Evolutionary conservation across 2,329 filamentous ascomycete species (phyloP), one percentile per base, ranked within the genome.

Genomic region (Cladosporium phlei): DNA sequence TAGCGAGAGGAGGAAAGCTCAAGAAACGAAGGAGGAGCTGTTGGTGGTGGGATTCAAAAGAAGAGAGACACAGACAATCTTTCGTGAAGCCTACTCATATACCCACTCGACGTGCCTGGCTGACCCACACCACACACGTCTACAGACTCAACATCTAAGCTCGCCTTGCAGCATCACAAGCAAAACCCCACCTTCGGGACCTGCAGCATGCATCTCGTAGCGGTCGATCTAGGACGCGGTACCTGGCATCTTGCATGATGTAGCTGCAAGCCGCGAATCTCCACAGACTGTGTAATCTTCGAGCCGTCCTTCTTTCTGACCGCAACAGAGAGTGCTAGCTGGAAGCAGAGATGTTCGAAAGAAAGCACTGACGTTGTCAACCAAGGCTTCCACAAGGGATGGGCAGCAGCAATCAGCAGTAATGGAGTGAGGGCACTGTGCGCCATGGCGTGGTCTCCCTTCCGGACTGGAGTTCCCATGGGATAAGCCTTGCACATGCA

Each of bases 311-410:
- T 33, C 17, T 37, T 37, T 46, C 25, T 22, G 10, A n/a, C 29
- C n/a, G 20, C 17, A 24, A 28, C 29, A 28, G 32, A 30, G 16
- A 30, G 27, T 38, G n/a, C n/a, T n/a, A n/a, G n/a, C 30, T 35
- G 33, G 34, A 29, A 32, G 14, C 32, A 46, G 42, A 22, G 25
- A 30, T 14, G 25, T 39, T 10, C 24, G 11, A 27, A n/a, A n/a
- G n/a, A 37, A n/a, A 20, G n/a, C 33, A 6, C 34, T 38, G 27
- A 46, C 43, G 34, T 37, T 9, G 17, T 34, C 33, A 14, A 24
- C 32, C 20, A 17, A 29, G 47, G 47, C 39, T 42, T 52, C 43
- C 47, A 49, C 47, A 52, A 52, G 50, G 50, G 50, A 50, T 52
- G 43, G 33, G 16, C n/a, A n/a, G n/a, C n/a, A n/a, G n/a, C n/a